These are phyloP conservation scores for Marchantia polymorpha DNA, from an alignment of 225 moss, liverwort and hornwort species.

Conservation along the genomic window DNA sequence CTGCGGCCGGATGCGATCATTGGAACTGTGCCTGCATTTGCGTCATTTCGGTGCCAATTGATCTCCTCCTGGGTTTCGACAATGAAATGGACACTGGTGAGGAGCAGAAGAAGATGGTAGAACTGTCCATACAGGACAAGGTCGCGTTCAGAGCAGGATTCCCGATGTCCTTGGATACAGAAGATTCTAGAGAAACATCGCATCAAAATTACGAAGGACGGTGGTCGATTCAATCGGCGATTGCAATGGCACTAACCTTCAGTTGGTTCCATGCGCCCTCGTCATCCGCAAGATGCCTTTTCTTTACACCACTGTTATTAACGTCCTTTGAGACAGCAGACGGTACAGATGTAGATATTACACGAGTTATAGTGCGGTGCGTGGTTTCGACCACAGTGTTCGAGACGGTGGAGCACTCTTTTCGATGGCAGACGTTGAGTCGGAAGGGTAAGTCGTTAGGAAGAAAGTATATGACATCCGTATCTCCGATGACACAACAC, in stretches of 20 bases:
- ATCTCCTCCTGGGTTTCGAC: conserved; percentile 1
- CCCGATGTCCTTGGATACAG: too few species aligned
- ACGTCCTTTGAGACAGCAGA: too few species aligned
- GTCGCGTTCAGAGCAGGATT: too few species aligned
- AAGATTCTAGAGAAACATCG: too few species aligned
- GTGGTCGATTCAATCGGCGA: too few species aligned
- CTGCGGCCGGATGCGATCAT: neutral
- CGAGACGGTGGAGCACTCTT: too few species aligned
- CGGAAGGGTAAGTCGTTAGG: conserved; percentile 60
- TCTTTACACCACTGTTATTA: too few species aligned
- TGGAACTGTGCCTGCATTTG: neutral
- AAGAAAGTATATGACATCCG: conserved; percentile 74
- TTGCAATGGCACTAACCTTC: conserved; percentile 62
- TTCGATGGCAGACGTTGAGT: conserved; percentile 20
- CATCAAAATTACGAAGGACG: too few species aligned
- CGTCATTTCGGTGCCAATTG: neutral
- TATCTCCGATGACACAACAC: conserved; percentile 33
- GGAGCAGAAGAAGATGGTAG: neutral
- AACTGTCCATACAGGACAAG: neutral
- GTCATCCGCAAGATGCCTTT: conserved; percentile 51
- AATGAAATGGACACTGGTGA: neutral
- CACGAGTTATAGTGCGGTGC: conserved; percentile 25
- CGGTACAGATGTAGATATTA: too few species aligned
- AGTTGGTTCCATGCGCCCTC: conserved; percentile 67
- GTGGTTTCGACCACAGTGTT: conserved; percentile 27